phyloP scores from a whole-genome alignment of 306 rosid species.

The Quercus agrifolia region DNA sequence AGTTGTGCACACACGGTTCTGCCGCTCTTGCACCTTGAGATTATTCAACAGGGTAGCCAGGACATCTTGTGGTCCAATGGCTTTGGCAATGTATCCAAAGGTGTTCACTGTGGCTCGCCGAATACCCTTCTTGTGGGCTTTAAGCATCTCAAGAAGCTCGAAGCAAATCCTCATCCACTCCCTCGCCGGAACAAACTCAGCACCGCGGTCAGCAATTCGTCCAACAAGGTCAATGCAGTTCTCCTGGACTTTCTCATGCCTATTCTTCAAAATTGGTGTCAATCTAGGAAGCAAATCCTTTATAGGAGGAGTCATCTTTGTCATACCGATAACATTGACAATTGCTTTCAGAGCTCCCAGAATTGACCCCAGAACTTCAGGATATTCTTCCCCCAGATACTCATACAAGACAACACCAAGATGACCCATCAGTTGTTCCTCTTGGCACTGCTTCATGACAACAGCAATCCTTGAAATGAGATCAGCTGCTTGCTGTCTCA shows the following conservation, averaged over 20 bases:
- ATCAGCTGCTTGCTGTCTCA: slow-evolving; percentile 95
- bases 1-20: slow-evolving; percentile 95
- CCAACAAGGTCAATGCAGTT: slow-evolving; percentile 95
- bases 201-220: slow-evolving; percentile 96
- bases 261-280: slow-evolving; percentile 93
- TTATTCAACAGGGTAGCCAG: slow-evolving; percentile 80
- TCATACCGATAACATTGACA: slow-evolving; percentile 98
- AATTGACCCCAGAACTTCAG: slow-evolving; percentile 92
- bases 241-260: slow-evolving; percentile 97
- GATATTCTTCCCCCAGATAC: slow-evolving; percentile 96
- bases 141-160: slow-evolving; percentile 97
- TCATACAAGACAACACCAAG: slow-evolving; percentile 95
- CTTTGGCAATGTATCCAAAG: slow-evolving; percentile 88
- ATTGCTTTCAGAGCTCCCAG: slow-evolving; percentile 94
- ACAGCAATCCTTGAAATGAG: slow-evolving; percentile 94
- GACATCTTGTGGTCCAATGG: slow-evolving; percentile 95
- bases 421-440: slow-evolving; percentile 96
- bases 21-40: slow-evolving; percentile 93
- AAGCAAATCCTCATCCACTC: slow-evolving; percentile 99
- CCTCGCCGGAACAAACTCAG: slow-evolving; percentile 94
- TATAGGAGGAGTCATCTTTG: slow-evolving; percentile 98
- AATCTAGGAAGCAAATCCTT: slow-evolving; percentile 93
- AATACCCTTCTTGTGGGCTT: slow-evolving; percentile 95
- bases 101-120: slow-evolving; percentile 92
- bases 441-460: slow-evolving; percentile 98